Conservation (phyloP, 2,329 filamentous ascomycete species). For the Botryotinia globosa region DNA sequence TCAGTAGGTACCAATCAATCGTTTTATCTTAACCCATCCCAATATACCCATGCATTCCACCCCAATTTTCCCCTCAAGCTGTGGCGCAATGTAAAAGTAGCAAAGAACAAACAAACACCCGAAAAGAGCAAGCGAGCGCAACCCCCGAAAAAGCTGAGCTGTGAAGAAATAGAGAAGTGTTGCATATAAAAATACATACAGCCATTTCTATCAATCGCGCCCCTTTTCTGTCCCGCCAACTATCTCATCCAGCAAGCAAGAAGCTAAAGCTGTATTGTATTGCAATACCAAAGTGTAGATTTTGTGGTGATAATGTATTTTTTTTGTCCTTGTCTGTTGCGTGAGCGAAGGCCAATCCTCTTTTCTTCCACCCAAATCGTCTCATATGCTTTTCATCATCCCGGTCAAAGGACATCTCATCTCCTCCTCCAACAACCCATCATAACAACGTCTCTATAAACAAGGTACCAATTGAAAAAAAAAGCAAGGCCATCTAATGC, state of each 20-base stretch:
- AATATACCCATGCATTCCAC: constrained; percentile 7
- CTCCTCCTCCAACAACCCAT: constrained; percentile 11
- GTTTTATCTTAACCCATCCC: constrained; percentile 4
- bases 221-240: constrained; percentile 1
- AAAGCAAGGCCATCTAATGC: constrained; percentile 20
- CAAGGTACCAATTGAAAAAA: constrained; percentile 11
- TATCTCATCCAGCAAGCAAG: neutral
- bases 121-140: constrained; percentile 10
- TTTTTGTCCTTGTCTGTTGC: constrained; percentile 13
- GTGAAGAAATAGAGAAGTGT: neutral
- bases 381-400: constrained; percentile 17
- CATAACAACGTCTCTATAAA: constrained; percentile 20
- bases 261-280: neutral
- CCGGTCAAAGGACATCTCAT: constrained; percentile 18
- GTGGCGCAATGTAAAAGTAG: neutral
- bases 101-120: constrained; percentile 3
- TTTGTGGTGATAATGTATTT: neutral
- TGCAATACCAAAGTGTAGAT: neutral
- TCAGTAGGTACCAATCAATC: constrained; percentile 11
- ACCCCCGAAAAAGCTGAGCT: constrained; percentile 1
- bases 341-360: constrained; percentile 17
- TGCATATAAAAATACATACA: neutral
- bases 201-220: neutral
- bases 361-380: constrained; percentile 14
- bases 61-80: constrained; percentile 6